These are phyloP conservation scores for Fusarium piperis DNA, from an alignment of 2,329 filamentous ascomycete genomes.

Conservation along the genomic window DNA sequence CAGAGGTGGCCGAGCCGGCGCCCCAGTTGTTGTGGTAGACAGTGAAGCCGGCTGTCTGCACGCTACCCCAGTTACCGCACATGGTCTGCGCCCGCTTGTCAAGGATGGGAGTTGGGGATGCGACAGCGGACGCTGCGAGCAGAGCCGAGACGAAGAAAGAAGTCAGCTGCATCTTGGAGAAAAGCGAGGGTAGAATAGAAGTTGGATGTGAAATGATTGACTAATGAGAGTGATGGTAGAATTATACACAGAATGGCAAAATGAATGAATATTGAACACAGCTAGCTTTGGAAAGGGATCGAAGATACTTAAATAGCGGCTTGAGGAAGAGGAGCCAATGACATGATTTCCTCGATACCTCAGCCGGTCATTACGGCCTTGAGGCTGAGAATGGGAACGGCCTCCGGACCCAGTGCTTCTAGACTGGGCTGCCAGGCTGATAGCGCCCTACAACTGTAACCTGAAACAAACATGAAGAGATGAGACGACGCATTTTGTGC, in stretches of 20 bases:
- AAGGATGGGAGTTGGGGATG: slow-evolving; percentile 41
- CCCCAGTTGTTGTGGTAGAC: slow-evolving; percentile 65
- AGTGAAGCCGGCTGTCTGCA: slow-evolving; percentile 53
- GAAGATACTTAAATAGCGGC: not conserved
- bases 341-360: not conserved
- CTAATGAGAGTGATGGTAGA: not conserved
- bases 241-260: not conserved
- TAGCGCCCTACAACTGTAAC: not conserved
- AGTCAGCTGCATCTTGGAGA: slow-evolving; percentile 24
- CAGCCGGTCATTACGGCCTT: not conserved
- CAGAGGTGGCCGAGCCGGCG: slow-evolving; percentile 45
- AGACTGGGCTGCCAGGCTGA: not conserved
- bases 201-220: not conserved
- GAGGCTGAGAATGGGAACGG: not conserved
- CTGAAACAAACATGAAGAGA: not conserved
- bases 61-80: slow-evolving; percentile 52
- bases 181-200: not conserved
- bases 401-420: not conserved
- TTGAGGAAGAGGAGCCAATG: not conserved
- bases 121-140: slow-evolving; percentile 41
- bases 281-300: not conserved
- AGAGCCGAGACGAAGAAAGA: slow-evolving; percentile 39
- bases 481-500: not conserved
- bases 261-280: not conserved
- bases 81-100: slow-evolving; percentile 45